A percentile compares a stretch with the other conserved stretches of the same genome.
These are phyloP conservation scores for Fallopia convolvulus DNA, from an alignment of 148 eudicot species.

Conservation along the genomic window DNA sequence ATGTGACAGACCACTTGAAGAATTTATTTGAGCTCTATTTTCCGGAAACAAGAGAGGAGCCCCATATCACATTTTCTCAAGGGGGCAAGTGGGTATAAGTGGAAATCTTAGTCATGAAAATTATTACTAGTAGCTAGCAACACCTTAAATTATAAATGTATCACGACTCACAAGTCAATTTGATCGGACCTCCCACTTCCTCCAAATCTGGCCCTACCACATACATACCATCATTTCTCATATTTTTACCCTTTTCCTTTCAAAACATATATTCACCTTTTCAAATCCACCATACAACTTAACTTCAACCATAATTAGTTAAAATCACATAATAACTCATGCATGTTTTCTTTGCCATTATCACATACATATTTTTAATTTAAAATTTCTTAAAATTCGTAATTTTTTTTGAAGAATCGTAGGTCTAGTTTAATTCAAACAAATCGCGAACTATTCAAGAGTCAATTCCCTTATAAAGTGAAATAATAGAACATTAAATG, in stretches of 20 bases:
- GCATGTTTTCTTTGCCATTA: too few species aligned
- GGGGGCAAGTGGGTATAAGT: not conserved
- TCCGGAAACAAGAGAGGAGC: not conserved
- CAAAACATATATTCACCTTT: not conserved
- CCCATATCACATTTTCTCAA: not conserved
- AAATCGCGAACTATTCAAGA: too few species aligned
- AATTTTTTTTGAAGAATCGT: too few species aligned
- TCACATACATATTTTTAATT: too few species aligned
- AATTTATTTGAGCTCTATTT: not conserved
- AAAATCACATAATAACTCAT: too few species aligned
- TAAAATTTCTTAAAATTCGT: too few species aligned
- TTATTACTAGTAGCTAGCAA: not conserved
- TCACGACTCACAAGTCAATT: not conserved
- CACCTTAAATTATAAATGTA: not conserved
- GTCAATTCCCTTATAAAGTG: too few species aligned
- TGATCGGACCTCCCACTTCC: not conserved
- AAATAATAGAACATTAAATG: too few species aligned
- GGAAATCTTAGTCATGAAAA: constrained; percentile 4
- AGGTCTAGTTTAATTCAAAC: too few species aligned
- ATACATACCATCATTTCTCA: not conserved
- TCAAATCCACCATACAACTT: not conserved
- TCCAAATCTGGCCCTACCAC: not conserved
- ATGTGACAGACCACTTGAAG: not conserved
- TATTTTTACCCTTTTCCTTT: not conserved
- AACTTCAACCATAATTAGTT: too few species aligned